Percentiles rank a stretch among this genome's conserved stretches.
Conservation (phyloP, 768 basidiomycete genomes). For the Agrocybe pediades region DNA sequence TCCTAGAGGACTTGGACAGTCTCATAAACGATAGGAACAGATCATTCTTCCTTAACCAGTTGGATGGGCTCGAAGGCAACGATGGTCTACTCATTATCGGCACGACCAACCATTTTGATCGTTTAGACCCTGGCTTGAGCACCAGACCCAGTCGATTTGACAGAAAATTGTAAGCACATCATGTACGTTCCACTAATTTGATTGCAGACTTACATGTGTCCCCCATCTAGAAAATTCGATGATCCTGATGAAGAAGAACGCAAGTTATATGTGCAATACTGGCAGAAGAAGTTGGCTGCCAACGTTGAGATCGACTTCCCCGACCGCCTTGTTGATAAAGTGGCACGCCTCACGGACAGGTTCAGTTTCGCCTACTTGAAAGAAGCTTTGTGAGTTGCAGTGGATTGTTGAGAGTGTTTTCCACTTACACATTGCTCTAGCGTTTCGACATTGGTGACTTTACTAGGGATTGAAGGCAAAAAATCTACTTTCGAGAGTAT, state of each 20-base stretch:
- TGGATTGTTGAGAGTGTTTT: not conserved
- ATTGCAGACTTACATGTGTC: not conserved
- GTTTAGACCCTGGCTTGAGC: conserved; percentile 76
- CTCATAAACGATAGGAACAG: conserved; percentile 78
- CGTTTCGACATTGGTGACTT: conserved; percentile 70
- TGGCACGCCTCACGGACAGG: conserved; percentile 58
- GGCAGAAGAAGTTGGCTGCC: conserved; percentile 72
- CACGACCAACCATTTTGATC: conserved; percentile 84
- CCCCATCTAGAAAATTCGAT: conserved; percentile 60
- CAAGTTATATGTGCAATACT: conserved; percentile 69
- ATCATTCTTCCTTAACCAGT: conserved; percentile 87
- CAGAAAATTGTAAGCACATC: conserved; percentile 70
- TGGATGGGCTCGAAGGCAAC: conserved; percentile 80
- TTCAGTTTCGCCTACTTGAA: conserved; percentile 92
- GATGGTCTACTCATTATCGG: conserved; percentile 79
- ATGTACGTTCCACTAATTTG: not conserved
- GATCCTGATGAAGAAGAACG: conserved; percentile 70
- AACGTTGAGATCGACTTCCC: conserved; percentile 71
- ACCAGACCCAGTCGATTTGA: conserved; percentile 84
- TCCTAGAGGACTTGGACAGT: conserved; percentile 67
- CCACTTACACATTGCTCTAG: conserved; percentile 36
- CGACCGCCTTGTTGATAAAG: conserved; percentile 57
- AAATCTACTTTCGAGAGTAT: conserved; percentile 51
- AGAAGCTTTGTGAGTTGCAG: conserved; percentile 76
- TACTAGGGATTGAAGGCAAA: conserved; percentile 55